Conservation (phyloP, 352 stramenopile genomes). For the Globisporangium sylvaticum region DNA sequence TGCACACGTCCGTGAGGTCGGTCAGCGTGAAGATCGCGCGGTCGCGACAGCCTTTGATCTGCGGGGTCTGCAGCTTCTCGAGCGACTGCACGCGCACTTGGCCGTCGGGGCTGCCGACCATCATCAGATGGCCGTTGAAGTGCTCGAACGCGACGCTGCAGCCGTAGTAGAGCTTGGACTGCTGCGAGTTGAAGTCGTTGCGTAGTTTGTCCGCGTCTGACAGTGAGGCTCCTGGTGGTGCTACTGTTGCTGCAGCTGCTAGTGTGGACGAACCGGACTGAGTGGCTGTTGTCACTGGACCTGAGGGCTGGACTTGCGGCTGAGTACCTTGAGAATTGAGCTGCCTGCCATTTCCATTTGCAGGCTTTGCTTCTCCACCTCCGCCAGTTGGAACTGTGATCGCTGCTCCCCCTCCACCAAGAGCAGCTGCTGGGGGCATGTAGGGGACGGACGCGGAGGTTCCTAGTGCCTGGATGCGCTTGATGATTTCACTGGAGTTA, state of each 20-base stretch:
- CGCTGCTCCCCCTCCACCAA: conserved; percentile 7
- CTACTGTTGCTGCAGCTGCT: background rate
- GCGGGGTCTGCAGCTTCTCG: conserved; percentile 46
- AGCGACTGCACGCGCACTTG: conserved; percentile 59
- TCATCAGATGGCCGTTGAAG: conserved; percentile 75
- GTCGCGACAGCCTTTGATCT: conserved; percentile 48
- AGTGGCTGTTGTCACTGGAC: background rate
- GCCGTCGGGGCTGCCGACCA: conserved; percentile 57
- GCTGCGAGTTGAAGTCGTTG: conserved; percentile 74
- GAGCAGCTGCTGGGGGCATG: conserved; percentile 5
- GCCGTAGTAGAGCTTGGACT: conserved; percentile 54
- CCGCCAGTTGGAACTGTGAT: background rate
- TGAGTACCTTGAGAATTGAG: background rate
- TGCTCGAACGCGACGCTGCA: conserved; percentile 67
- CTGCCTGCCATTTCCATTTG: background rate
- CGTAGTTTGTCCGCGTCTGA: conserved; percentile 59
- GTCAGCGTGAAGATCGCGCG: conserved; percentile 70
- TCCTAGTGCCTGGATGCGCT: conserved; percentile 44
- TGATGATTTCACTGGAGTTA: conserved; percentile 49
- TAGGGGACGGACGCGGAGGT: conserved; percentile 37
- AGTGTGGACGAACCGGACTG: background rate
- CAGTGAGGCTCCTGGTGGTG: conserved; percentile 9
- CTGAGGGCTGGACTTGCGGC: background rate
- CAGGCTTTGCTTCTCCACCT: background rate
- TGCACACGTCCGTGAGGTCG: conserved; percentile 59